Base-by-base conservation (phyloP, 768 basidiomycete genomes). In the Coprinopsis sp. region DNA sequence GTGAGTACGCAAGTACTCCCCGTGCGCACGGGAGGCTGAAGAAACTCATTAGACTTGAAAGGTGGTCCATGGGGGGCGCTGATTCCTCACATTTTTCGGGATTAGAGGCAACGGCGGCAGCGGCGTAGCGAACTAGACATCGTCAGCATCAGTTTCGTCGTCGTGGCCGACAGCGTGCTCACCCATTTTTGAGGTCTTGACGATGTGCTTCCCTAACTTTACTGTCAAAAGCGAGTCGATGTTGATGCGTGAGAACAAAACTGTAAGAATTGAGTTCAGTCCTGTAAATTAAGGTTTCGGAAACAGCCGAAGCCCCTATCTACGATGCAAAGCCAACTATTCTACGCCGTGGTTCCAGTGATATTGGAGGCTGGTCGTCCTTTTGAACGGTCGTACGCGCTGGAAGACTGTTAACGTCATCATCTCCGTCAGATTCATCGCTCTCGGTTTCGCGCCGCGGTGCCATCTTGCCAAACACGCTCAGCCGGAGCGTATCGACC, bases 1-100 rank as follows among this genome's bases (percentile, higher is more conserved):
- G 77, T 97, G 95, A 38, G 96, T 98, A 60, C 94, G 90, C 64
- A 96, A 82, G 79, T 97, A 93, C 76, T 95, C 92, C 60, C 93
- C 93, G 62, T 88, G 87, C 50, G 94, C 87, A 63, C 81, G 87
- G 62, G 94, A 84, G 67, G 89, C 91, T 95, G 66, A 30, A 65
- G 39, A 54, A 51, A 48, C 27, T 29, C 38, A 49, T 37, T 27
- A 24, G 31, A 28, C 6, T 12, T 33, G 11, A 47, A 34, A 21
- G 16, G 23, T 30, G 18, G 33, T 40, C 31, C 22, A n/a, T 10
- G 22, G 14, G 38, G 25, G 13, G 8, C 27, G 27, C 22, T 33
- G 52, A 31, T 34, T 33, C 77, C 85, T 51, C 55, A 94, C 91
- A 89, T 78, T 91, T 94, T 82, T 97, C 93, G 60, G 93, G 91